Evolutionary conservation across 1,284 basidiomycete genomes (phyloP).

Genomic region (Malassezia nana): DNA sequence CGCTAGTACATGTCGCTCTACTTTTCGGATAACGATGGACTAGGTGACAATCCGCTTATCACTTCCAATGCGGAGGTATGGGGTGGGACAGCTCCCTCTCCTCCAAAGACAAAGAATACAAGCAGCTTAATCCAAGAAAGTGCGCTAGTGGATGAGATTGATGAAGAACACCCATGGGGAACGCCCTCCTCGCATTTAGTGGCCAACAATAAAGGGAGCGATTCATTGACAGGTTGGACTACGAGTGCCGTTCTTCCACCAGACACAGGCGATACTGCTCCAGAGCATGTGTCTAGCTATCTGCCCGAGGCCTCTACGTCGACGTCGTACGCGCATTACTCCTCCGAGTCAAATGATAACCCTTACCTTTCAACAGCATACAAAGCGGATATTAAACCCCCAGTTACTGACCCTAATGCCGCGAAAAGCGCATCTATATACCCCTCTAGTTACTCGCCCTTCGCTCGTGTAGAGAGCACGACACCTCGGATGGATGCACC

Average conservation of each 20-base stretch:
- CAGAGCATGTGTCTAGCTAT: background rate
- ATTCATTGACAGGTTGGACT: background rate
- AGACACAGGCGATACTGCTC: background rate
- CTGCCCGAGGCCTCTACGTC: background rate
- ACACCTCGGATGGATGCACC: constrained; percentile 48
- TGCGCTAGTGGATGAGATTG: background rate
- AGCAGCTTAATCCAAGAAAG: background rate
- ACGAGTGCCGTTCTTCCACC: background rate
- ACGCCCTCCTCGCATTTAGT: background rate
- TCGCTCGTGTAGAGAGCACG: constrained; percentile 42
- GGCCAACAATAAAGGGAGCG: background rate
- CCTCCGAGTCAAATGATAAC: background rate
- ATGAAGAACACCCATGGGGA: constrained; percentile 19
- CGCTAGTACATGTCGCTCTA: constrained; percentile 10
- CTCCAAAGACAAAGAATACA: background rate
- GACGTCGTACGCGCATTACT: background rate
- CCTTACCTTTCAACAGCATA: background rate
- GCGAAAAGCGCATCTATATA: constrained; percentile 12
- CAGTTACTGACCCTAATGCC: background rate
- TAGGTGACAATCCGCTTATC: constrained; percentile 11
- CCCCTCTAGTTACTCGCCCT: constrained; percentile 38
- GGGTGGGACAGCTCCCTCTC: constrained; percentile 11
- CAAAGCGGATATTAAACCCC: background rate
- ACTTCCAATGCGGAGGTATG: constrained; percentile 16
- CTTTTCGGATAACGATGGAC: constrained; percentile 1